phyloP scores from a whole-genome alignment of 371 early-diverging fungal species.

The Blastocladiella emersonii region DNA sequence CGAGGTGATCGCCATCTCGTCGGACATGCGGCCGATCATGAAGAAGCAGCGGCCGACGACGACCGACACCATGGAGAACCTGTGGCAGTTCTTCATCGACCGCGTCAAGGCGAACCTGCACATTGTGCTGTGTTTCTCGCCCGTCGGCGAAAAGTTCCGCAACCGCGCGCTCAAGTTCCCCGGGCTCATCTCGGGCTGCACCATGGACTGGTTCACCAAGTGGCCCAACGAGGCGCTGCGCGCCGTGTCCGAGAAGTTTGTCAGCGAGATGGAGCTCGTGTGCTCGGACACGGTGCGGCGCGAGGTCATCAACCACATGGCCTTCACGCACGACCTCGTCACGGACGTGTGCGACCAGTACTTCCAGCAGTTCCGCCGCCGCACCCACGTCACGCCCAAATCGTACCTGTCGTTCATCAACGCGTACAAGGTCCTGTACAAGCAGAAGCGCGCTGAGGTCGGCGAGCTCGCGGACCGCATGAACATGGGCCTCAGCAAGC shows the following conservation, averaged over 20 bases:
- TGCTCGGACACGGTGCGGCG: slow-evolving; percentile 30
- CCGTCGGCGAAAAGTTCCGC: slow-evolving; percentile 45
- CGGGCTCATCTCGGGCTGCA: slow-evolving; percentile 39
- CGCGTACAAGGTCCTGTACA: slow-evolving; percentile 35
- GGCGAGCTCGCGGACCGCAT: slow-evolving; percentile 37
- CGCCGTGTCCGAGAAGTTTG: slow-evolving; percentile 40
- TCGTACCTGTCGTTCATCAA: slow-evolving; percentile 40
- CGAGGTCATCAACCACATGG: slow-evolving; percentile 40
- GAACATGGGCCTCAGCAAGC: slow-evolving; percentile 44
- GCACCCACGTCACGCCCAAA: slow-evolving; percentile 48
- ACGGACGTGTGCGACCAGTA: slow-evolving; percentile 38
- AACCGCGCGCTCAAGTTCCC: slow-evolving; percentile 46
- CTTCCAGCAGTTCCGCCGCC: slow-evolving; percentile 38
- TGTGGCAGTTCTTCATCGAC: slow-evolving; percentile 47
- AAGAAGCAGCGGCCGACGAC: slow-evolving; percentile 35
- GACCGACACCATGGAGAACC: slow-evolving; percentile 37
- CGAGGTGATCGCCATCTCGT: slow-evolving; percentile 33
- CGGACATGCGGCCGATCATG: slow-evolving; percentile 31
- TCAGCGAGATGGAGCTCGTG: slow-evolving; percentile 36
- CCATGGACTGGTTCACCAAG: slow-evolving; percentile 48
- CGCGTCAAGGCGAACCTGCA: slow-evolving; percentile 44
- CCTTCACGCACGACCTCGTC: slow-evolving; percentile 41
- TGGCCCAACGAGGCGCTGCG: slow-evolving; percentile 44
- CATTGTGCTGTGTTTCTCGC: slow-evolving; percentile 46
- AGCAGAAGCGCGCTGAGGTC: slow-evolving; percentile 31